Evolutionary conservation across 2,329 filamentous ascomycete genomes (phyloP), one percentile per base, ranked within the genome.

Genomic region (Aspergillus sp.): DNA sequence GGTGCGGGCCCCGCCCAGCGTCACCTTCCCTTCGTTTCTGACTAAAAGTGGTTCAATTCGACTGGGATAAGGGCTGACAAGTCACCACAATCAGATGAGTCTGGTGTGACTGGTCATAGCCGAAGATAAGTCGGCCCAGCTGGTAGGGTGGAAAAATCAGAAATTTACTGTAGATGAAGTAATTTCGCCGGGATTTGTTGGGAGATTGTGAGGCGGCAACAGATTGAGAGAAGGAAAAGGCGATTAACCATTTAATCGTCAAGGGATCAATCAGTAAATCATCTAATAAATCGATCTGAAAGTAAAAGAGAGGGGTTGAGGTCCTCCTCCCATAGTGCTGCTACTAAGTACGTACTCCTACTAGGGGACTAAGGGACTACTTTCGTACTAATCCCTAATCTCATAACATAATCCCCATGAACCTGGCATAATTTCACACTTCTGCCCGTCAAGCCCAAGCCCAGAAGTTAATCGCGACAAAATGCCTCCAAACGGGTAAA

Each of bases 1-100:
- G 53, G 63, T 56, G 62, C 39, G 61, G 64, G 53, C 59, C 63
- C 60, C 64, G 59, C 56, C 57, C 47, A 60, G 43, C 57, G 56
- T 58, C 55, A 47, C 30, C 47, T 30, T 38, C 10, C 49, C 50
- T 45, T 30, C n/a, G 30, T 28, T 23, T 15, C 51, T 15, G 32
- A 32, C 32, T 36, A 36, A 36, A 36, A 30, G 32, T 36, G 32
- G 32, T 36, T 36, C 32, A 36, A 36, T 13, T 13, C 12, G 12
- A 36, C 32, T 13, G 32, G 32, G 32, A 36, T 6, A 53, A 58
- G 56, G 60, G 41, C 54, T 60, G 60, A 63, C 58, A 63, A 63
- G 63, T 66, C 63, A 65, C 55, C 50, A 60, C 41, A 36, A 63
- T 63, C 53, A 43, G 54, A 55, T 51, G 49, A 57, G 41, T 48